Evolutionary conservation across 768 basidiomycete genomes (phyloP), one percentile per base, ranked within the genome.

Genomic region (Russula sp.): DNA sequence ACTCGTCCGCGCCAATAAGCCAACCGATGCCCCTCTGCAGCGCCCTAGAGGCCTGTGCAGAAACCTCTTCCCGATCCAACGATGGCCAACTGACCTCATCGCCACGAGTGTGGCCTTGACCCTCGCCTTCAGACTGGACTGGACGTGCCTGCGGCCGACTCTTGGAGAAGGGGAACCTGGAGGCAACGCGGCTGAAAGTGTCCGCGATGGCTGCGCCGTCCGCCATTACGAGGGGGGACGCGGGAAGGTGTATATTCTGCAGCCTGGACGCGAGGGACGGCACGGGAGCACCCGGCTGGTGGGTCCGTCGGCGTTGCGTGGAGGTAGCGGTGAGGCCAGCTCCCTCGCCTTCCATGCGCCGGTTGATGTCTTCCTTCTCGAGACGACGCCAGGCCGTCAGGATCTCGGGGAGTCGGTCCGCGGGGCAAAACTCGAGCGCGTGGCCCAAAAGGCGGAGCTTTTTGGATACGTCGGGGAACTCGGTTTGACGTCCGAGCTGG

Each of bases 1-100:
- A 64, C 22, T 85, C 87, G 64, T 94, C 94, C 13, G 86, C 89
- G 47, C 96, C 96, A 61, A 98, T 86, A 34, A 98, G 78, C 96
- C 96, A 98, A 34, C 95, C 95, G 57, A 98, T 91, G 8, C 96
- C 96, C 70, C 88, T 88, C 42, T 91, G 89, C 47, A 98, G 73
- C 4, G 85, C 91, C 37, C 87, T 81, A 54, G 85, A 84, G 2
- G 92, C 92, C 68, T 88, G 86, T n/a, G 82, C 73, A 20, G 86
- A 84, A 47, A 89, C 85, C 57, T 88, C 88, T 18, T 82, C 84
- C 44, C 77, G 77, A 56, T 81, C 81, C 63, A 74, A 75, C 68
- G 66, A 73, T 62, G 66, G 68, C 64, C 68, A 71, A 51, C 66
- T 71, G 35, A 52, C 70, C 50, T 65, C 72, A 62, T 76, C 74